Evolutionary conservation across 129 eudicot species (phyloP), one percentile per base, ranked within the genome.

Genomic region (Glebionis coronaria): DNA sequence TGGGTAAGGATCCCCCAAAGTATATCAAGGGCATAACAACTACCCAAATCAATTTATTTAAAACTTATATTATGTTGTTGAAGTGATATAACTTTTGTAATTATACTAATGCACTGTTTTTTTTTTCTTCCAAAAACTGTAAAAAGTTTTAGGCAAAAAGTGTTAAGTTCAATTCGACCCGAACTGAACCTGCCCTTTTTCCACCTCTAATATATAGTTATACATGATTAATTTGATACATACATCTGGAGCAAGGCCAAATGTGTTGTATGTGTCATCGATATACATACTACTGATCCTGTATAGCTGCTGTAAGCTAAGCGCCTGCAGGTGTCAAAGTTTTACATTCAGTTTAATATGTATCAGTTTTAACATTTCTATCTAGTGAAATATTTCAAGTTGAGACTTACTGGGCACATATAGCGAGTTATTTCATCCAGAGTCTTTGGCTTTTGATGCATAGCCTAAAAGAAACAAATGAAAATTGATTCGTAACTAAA

Each of bases 221-320:
- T 31, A 5, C 40, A 31, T 4, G 65, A 61, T 28, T 21, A 59
- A 15, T 25, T 51, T 4, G 4, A 57, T 9, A 64, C 54, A 61
- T 81, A 85, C 97, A 47, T 83, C 96, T 46, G 83, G 85, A 20
- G 96, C 81, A 71, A 91, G 83, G 80, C 90, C 81, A 21, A 85
- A 87, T 53, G 95, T 87, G 77, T 90, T 92, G 56, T 90, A 87
- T 80, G 87, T 90, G 81, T 90, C 95, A 74, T 90, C 97, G 92
- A 90, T 87, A 71, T 88, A 91, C 97, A 91, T 88, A 14, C 96
- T 91, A 80, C 97, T 85, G 82, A 91, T 88, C 80, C 88, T 83
- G 72, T 91, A 88, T 56, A 85, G 85, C 76, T 91, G 96, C 61
- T 88, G 96, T 72, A 88, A 83, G 76, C 96, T 91, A 57, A 91